Evolutionary conservation across 257 asterid genomes (phyloP).

Genomic region (Solanum chmielewskii): DNA sequence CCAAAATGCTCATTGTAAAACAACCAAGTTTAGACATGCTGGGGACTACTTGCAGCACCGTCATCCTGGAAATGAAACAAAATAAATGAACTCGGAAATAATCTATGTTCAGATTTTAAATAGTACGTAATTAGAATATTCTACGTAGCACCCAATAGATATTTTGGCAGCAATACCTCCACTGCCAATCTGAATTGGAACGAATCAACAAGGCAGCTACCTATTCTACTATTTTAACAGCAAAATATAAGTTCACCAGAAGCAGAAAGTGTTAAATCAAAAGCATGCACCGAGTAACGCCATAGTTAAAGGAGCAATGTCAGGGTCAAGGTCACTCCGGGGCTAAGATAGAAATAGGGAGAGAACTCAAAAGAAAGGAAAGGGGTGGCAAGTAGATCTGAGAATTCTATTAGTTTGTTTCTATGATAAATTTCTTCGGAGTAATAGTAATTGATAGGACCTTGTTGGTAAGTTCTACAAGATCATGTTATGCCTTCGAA

Average conservation of each 20-base stretch:
- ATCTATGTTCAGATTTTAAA: background rate
- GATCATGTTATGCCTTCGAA: background rate
- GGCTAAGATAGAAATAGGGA: background rate
- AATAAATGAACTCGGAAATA: background rate
- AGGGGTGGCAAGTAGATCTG: background rate
- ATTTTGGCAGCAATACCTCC: background rate
- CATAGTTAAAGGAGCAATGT: background rate
- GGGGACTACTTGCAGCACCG: conserved; percentile 24
- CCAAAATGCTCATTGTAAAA: background rate
- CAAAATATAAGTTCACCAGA: background rate
- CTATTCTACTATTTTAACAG: background rate
- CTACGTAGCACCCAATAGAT: background rate
- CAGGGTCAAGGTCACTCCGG: background rate
- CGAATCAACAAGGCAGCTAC: background rate
- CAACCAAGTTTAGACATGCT: conserved; percentile 30
- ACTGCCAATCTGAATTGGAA: background rate
- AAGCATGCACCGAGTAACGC: background rate
- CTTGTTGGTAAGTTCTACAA: background rate
- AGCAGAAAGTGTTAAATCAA: background rate
- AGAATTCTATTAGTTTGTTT: background rate
- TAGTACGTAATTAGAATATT: background rate
- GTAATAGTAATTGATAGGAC: background rate
- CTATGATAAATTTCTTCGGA: background rate
- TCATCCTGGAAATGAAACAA: conserved; percentile 43
- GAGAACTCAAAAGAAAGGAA: background rate